A percentile compares a stretch with the other conserved stretches of the same genome.
Evolutionary conservation across 805 yeast genomes (phyloP).

Genomic region (Candida tallmaniae): DNA sequence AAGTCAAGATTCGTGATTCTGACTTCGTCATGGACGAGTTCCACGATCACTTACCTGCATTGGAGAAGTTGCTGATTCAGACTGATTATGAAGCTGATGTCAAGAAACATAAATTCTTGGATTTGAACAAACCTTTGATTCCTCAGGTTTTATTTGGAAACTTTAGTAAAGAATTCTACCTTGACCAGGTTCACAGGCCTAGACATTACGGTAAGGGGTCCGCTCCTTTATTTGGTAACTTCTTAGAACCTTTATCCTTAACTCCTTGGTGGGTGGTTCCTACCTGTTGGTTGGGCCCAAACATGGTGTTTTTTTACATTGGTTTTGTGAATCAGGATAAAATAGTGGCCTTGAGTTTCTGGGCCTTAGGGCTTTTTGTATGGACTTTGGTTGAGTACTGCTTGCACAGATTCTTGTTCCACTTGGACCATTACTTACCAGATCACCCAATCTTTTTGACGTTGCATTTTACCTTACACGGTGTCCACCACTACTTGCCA

Average conservation of each 20-base stretch:
- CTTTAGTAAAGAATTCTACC: conserved; percentile 83
- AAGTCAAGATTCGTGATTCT: conserved; percentile 36
- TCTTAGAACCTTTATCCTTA: conserved; percentile 83
- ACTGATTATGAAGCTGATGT: conserved; percentile 76
- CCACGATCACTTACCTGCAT: conserved; percentile 65
- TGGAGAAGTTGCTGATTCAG: conserved; percentile 65
- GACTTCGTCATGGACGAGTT: conserved; percentile 35
- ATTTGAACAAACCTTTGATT: conserved; percentile 75
- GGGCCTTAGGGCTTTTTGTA: conserved; percentile 75
- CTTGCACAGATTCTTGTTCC: conserved; percentile 90
- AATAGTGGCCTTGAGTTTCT: conserved; percentile 49
- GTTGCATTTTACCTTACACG: conserved; percentile 86
- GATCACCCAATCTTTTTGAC: conserved; percentile 70
- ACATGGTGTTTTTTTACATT: conserved; percentile 54
- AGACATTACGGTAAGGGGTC: conserved; percentile 97
- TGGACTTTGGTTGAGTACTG: conserved; percentile 93
- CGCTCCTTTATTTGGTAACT: conserved; percentile 92
- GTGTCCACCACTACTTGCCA: conserved; percentile 95
- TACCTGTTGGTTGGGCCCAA: conserved; percentile 78
- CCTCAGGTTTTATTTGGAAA: conserved; percentile 72
- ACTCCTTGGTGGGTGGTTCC: conserved; percentile 98
- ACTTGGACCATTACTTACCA: conserved; percentile 83
- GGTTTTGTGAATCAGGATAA: conserved; percentile 52
- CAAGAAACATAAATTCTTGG: conserved; percentile 78
- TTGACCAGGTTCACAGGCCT: conserved; percentile 96